Conservation (phyloP, 169 alveolate genomes). For the Plasmodium yoelii region DNA sequence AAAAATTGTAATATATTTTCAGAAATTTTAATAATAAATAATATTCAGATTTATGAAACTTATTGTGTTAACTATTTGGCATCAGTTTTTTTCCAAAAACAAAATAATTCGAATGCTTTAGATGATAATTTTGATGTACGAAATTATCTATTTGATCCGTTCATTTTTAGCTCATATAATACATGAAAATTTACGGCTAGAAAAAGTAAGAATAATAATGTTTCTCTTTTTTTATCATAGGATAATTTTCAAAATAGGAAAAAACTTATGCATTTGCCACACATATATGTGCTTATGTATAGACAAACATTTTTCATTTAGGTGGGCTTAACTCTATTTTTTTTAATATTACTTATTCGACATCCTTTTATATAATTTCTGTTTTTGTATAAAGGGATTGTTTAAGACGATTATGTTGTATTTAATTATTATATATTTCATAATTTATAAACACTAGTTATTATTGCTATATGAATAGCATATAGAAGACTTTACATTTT, state of each 20-base stretch:
- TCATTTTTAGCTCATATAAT: constrained; percentile 61
- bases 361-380: too few species aligned
- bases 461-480: too few species aligned
- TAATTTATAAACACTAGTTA: too few species aligned
- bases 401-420: too few species aligned
- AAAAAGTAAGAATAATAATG: not conserved
- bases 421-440: too few species aligned
- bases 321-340: not conserved
- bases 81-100: constrained; percentile 67
- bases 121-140: constrained; percentile 58
- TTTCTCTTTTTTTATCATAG: not conserved
- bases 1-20: constrained; percentile 53
- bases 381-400: too few species aligned
- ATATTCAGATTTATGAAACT: constrained; percentile 73
- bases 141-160: constrained; percentile 68
- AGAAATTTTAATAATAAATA: constrained; percentile 49
- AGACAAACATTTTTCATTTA: not conserved
- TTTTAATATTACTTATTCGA: constrained; percentile 3
- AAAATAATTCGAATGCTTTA: constrained; percentile 7
- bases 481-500: too few species aligned
- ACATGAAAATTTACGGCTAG: not conserved
- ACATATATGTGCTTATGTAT: not conserved
- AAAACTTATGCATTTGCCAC: not conserved
- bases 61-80: constrained; percentile 75
- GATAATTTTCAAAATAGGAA: not conserved